Evolutionary conservation across 2,329 filamentous ascomycete species (phyloP), one percentile per base, ranked within the genome.

Genomic region (Paraphoma chrysanthemicola): DNA sequence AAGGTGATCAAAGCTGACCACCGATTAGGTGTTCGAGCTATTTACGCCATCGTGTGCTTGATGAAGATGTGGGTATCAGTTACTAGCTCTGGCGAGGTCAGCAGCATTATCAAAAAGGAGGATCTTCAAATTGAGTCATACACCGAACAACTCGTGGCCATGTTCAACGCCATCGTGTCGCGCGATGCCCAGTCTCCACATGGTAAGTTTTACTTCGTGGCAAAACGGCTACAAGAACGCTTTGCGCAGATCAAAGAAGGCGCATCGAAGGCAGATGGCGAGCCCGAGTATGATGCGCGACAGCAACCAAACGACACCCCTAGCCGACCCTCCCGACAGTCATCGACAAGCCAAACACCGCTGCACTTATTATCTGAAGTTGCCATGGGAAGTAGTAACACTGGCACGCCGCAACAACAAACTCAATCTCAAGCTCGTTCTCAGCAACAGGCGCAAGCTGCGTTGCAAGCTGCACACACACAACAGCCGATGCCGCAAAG

Each of bases 51-150:
- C 18, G 82, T 87, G 6, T 81, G 86, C 31, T 77, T 87, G 7
- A 85, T 86, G 73, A 87, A 86, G 64, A 82, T 87, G 77, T 85
- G 84, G 72, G 83, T 85, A 46, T 83, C 83, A 1, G 79, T 82
- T 6, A 81, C 78, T 4, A 78, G 76, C n/a, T 80, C 81, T 4
- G 77, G 76, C 17, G 81, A 84, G 63, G 74, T 85, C 1, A 78
- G 79, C 48, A 82, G 77, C 58, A 77, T 83, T 52, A 81, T 84
- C 70, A 78, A 78, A 39, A 76, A 79, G 36, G 77, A 81, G 43
- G 77, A 80, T 43, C 70, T 84, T 9, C 72, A 76, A n/a, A 78
- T 83, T 23, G 80, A 83, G 36, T 64, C 74, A 52, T 80, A 79
- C 56, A 74, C 80, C n/a, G 79, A 80, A 51, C 76, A 75, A 17